Percentiles rank a stretch among this genome's conserved stretches.
These are phyloP conservation scores for Kernera saxatilis DNA, from an alignment of 345 rosid species.

Conservation along the genomic window DNA sequence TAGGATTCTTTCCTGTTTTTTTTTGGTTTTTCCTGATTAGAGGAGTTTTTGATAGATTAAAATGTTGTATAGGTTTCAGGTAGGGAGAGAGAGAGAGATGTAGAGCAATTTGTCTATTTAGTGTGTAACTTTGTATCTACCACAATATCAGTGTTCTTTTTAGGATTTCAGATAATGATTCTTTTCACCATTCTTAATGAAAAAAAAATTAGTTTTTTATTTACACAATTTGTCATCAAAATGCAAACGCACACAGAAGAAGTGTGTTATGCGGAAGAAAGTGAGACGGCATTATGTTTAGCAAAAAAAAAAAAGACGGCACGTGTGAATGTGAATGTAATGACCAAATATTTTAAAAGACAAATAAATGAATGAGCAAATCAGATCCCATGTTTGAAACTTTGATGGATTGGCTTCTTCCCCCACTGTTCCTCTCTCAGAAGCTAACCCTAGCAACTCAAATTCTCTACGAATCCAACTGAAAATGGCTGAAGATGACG, in stretches of 20 bases:
- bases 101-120: constrained; percentile 18
- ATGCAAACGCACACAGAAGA: neutral
- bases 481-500: constrained; percentile 24
- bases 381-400: constrained; percentile 13
- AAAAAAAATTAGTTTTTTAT: too few relatives aligned
- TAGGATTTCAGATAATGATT: too few relatives aligned
- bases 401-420: constrained; percentile 2
- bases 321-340: constrained; percentile 2
- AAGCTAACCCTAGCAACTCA: constrained; percentile 4
- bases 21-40: neutral
- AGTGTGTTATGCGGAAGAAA: neutral
- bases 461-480: neutral
- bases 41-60: constrained; percentile 24
- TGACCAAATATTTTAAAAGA: neutral
- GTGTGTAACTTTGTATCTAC: constrained; percentile 30
- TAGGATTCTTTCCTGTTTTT: constrained; percentile 14
- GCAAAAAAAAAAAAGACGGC: too few relatives aligned
- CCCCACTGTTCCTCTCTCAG: neutral
- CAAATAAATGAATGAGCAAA: neutral
- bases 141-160: constrained; percentile 4
- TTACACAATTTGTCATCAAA: too few relatives aligned
- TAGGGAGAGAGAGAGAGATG: neutral
- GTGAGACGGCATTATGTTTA: neutral
- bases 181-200: too few relatives aligned
- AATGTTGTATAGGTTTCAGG: constrained; percentile 33